Percentiles rank a stretch among this genome's conserved stretches.
These are phyloP conservation scores for Penicillium antarcticum DNA, from an alignment of 495 filamentous ascomycete species.

Conservation along the genomic window DNA sequence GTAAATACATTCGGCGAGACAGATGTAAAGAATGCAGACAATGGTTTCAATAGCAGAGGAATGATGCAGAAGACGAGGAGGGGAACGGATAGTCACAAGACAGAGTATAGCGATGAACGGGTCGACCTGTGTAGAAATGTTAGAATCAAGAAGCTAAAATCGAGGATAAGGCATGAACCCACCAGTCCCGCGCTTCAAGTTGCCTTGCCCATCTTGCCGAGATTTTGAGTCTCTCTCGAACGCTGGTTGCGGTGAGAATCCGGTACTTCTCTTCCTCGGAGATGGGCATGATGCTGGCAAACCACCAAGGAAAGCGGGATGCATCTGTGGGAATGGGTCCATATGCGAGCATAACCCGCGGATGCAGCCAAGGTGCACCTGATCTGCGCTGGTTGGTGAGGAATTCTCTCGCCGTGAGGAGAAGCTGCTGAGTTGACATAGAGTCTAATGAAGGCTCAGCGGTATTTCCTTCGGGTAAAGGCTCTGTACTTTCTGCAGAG, in stretches of 20 bases:
- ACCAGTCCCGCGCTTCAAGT: conserved; percentile 71
- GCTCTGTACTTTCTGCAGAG: conserved; percentile 9
- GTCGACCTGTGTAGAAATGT: conserved; percentile 24
- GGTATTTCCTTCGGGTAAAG: conserved; percentile 12
- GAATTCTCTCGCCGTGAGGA: conserved; percentile 62
- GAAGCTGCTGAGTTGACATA: conserved; percentile 66
- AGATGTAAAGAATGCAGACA: conserved; percentile 18
- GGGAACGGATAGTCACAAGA: conserved; percentile 53
- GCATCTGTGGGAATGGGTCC: conserved; percentile 74
- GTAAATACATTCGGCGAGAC: conserved; percentile 28
- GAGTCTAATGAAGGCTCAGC: conserved; percentile 45
- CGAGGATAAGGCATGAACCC: conserved; percentile 33
- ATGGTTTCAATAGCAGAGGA: conserved; percentile 22
- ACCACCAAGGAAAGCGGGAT: conserved; percentile 83
- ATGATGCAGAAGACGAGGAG: conserved; percentile 38
- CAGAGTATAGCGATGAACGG: conserved; percentile 31
- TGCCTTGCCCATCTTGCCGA: conserved; percentile 70
- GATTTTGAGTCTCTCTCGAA: conserved; percentile 77
- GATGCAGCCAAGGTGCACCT: conserved; percentile 70
- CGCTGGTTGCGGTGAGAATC: conserved; percentile 66
- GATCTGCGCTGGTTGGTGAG: conserved; percentile 60
- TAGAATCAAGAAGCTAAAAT: conserved; percentile 6
- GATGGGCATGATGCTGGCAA: conserved; percentile 76
- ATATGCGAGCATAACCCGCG: conserved; percentile 67
- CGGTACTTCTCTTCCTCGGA: conserved; percentile 75